Evolutionary conservation across 805 yeast genomes (phyloP).

Genomic region (Starmerella stellata): DNA sequence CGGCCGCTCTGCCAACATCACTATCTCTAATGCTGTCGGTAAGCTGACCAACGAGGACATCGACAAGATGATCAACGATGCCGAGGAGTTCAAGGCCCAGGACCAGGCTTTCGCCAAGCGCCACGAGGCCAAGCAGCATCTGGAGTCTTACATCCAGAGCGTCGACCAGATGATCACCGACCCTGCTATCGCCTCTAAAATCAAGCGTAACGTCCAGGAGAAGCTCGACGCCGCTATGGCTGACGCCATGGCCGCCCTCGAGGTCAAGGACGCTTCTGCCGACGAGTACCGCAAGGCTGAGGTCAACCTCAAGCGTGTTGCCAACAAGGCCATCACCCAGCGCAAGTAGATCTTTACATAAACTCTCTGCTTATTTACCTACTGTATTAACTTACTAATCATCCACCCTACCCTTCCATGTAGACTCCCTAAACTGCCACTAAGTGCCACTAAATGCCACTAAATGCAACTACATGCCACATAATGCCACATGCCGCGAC

Average conservation of each 20-base stretch:
- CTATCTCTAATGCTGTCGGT: constrained; percentile 98
- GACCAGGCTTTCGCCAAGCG: constrained; percentile 99
- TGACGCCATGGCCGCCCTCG: constrained; percentile 94
- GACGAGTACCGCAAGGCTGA: constrained; percentile 99
- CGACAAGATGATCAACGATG: constrained; percentile 96
- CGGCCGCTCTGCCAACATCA: constrained; percentile 94
- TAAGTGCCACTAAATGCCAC: too few species aligned
- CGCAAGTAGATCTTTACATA: constrained; percentile 31
- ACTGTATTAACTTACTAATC: too few species aligned
- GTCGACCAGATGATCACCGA: constrained; percentile 93
- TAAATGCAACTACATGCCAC: too few species aligned
- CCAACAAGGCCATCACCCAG: constrained; percentile 97
- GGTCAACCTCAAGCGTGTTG: constrained; percentile 96
- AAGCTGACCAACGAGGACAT: constrained; percentile 92
- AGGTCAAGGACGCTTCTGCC: constrained; percentile 87
- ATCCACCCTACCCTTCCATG: too few species aligned
- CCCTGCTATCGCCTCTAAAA: constrained; percentile 93
- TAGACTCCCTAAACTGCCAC: too few species aligned
- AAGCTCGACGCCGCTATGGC: constrained; percentile 95
- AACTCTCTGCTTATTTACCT: not conserved
- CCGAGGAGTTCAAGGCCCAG: constrained; percentile 96
- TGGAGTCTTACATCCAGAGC: constrained; percentile 93
- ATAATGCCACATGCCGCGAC: too few species aligned
- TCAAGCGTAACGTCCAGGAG: constrained; percentile 93
- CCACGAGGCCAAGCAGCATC: constrained; percentile 98